phyloP scores from a whole-genome alignment of 2,329 filamentous ascomycete genomes.

The Clonostachys solani region DNA sequence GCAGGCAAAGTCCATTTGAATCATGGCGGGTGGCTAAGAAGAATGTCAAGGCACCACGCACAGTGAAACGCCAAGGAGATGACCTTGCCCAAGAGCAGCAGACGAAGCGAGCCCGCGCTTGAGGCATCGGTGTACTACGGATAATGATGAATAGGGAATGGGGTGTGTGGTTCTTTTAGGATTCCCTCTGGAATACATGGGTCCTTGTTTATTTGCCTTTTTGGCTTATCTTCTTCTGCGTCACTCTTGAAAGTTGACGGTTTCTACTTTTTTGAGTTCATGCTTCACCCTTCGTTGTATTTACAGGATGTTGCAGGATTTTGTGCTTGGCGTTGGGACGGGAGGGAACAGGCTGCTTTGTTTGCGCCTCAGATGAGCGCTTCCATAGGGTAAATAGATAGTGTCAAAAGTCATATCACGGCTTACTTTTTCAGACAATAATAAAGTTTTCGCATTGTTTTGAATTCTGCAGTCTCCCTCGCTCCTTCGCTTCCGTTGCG shows the following conservation, averaged over 20 bases:
- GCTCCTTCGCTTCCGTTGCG: neutral
- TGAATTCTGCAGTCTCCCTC: neutral
- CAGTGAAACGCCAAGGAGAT: neutral
- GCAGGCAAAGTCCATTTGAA: slow-evolving; percentile 5
- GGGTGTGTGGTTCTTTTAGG: too few relatives aligned
- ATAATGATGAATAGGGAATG: neutral
- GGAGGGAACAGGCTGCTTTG: neutral
- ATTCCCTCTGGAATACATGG: too few relatives aligned
- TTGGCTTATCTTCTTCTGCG: neutral
- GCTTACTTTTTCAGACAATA: neutral
- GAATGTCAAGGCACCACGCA: slow-evolving; percentile 1
- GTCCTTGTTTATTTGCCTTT: neutral
- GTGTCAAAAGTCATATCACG: neutral
- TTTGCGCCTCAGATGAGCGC: neutral
- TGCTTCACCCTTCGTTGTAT: neutral
- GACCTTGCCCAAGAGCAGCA: too few relatives aligned
- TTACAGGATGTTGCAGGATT: too few relatives aligned
- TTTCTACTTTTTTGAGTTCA: neutral
- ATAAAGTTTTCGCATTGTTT: too few relatives aligned
- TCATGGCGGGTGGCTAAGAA: too few relatives aligned
- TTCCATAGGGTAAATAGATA: neutral
- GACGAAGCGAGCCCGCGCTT: too few relatives aligned
- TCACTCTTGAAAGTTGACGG: neutral
- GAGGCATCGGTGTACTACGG: too few relatives aligned
- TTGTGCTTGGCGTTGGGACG: neutral